Conservation (phyloP, 1,284 basidiomycete genomes). For the Austroboletus novae-zelandiae region DNA sequence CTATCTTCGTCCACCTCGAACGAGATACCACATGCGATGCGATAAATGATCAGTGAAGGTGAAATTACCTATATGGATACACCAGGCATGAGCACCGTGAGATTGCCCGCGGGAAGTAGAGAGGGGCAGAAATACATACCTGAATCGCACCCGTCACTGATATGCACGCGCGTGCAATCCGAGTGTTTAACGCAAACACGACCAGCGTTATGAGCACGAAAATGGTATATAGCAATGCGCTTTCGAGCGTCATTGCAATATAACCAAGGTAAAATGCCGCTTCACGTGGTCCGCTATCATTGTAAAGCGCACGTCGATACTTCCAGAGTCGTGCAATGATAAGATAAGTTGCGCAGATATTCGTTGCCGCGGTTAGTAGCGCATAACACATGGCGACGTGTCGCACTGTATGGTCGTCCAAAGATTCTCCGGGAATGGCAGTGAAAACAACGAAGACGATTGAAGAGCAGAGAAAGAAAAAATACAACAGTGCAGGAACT, state of each 20-base stretch:
- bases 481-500: slow-evolving; percentile 10
- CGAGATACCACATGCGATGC: slow-evolving; percentile 18
- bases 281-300: slow-evolving; percentile 4
- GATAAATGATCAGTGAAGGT: slow-evolving; percentile 13
- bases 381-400: slow-evolving; percentile 12
- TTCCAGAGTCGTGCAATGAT: slow-evolving; percentile 17
- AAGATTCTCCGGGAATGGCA: slow-evolving; percentile 3
- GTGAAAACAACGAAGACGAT: slow-evolving; percentile 14
- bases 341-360: slow-evolving; percentile 10
- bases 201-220: slow-evolving; percentile 13
- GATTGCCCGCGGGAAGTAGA: neutral
- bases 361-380: slow-evolving; percentile 16
- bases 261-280: slow-evolving; percentile 19
- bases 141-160: slow-evolving; percentile 19
- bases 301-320: slow-evolving; percentile 11
- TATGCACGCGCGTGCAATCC: slow-evolving; percentile 4
- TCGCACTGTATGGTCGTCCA: slow-evolving; percentile 15
- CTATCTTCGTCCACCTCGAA: neutral
- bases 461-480: slow-evolving; percentile 14
- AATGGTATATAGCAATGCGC: slow-evolving; percentile 15
- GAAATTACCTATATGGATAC: neutral
- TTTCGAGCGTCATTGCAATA: slow-evolving; percentile 28
- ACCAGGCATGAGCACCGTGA: neutral
- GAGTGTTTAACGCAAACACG: slow-evolving; percentile 17
- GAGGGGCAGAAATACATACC: slow-evolving; percentile 3